Percentiles rank a stretch among this genome's conserved stretches.
phyloP scores from a whole-genome alignment of 2,329 filamentous ascomycete genomes.

The Cladosporium halotolerans region DNA sequence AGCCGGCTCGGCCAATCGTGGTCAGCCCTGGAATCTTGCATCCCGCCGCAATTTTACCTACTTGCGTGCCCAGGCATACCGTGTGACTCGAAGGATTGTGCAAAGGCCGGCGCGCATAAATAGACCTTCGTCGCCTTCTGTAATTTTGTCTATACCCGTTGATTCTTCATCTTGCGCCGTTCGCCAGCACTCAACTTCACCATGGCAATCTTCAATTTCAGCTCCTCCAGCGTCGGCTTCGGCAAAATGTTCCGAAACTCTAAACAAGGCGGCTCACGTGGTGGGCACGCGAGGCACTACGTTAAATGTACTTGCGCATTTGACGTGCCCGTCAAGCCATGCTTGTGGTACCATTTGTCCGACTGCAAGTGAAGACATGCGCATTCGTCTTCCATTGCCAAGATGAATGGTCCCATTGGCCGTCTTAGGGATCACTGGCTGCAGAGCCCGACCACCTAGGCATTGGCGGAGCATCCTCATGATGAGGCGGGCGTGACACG shows the following conservation, averaged over 20 bases:
- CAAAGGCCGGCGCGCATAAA: not conserved
- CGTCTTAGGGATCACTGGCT: not conserved
- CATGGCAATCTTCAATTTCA: constrained; percentile 7
- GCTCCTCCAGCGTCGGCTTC: not conserved
- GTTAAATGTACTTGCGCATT: constrained; percentile 15
- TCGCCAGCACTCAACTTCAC: not conserved
- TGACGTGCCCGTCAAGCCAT: constrained; percentile 16
- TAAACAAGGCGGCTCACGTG: constrained; percentile 5
- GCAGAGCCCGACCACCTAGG: not conserved
- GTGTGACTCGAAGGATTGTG: not conserved
- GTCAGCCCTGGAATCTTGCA: not conserved
- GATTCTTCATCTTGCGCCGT: not conserved
- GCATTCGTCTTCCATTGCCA: too few relatives aligned
- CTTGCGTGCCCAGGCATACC: constrained; percentile 1
- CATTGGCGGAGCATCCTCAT: not conserved
- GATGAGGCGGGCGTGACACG: not conserved
- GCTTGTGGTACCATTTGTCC: constrained; percentile 18
- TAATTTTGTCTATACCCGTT: not conserved
- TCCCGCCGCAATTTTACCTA: constrained; percentile 7
- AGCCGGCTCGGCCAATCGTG: constrained; percentile 2
- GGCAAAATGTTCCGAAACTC: constrained; percentile 8
- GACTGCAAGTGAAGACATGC: not conserved
- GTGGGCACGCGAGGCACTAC: constrained; percentile 11
- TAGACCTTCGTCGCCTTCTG: not conserved
- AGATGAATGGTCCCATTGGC: too few relatives aligned